A percentile compares a stretch with the other conserved stretches of the same genome.
These are phyloP conservation scores for Mentha longifolia DNA, from an alignment of 257 asterid genomes.

Conservation along the genomic window DNA sequence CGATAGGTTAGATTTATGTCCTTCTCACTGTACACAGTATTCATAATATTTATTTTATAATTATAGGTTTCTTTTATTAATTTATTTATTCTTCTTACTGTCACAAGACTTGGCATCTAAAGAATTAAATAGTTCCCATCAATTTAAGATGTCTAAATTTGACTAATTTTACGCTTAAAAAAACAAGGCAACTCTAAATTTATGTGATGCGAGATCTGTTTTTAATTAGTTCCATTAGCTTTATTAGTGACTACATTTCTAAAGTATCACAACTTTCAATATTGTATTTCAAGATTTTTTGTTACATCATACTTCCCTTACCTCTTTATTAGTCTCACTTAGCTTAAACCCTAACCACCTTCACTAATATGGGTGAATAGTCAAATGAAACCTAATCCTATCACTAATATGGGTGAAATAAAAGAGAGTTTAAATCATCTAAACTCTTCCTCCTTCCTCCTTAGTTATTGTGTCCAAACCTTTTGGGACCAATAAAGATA, in stretches of 20 bases:
- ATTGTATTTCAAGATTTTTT: neutral
- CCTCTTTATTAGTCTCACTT: too few species aligned
- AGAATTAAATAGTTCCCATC: neutral
- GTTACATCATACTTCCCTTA: too few species aligned
- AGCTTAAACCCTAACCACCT: neutral
- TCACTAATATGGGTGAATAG: too few species aligned
- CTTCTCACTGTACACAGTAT: constrained; percentile 7
- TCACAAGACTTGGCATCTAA: neutral
- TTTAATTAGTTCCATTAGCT: neutral
- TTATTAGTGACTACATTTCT: neutral
- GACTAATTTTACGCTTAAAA: neutral
- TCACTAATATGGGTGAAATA: too few species aligned
- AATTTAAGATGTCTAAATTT: neutral
- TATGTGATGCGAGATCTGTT: neutral
- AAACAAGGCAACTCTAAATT: neutral
- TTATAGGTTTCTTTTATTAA: neutral
- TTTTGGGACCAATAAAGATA: too few species aligned
- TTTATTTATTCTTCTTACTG: neutral
- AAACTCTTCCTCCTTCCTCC: too few species aligned
- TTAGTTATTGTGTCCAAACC: too few species aligned
- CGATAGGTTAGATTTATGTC: constrained; percentile 29
- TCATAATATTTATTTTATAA: neutral
- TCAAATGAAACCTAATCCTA: too few species aligned
- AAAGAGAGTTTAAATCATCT: too few species aligned
- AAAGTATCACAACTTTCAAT: neutral